Evolutionary conservation across 2,329 filamentous ascomycete species (phyloP).

Genomic region (Thermoascus crustaceus): DNA sequence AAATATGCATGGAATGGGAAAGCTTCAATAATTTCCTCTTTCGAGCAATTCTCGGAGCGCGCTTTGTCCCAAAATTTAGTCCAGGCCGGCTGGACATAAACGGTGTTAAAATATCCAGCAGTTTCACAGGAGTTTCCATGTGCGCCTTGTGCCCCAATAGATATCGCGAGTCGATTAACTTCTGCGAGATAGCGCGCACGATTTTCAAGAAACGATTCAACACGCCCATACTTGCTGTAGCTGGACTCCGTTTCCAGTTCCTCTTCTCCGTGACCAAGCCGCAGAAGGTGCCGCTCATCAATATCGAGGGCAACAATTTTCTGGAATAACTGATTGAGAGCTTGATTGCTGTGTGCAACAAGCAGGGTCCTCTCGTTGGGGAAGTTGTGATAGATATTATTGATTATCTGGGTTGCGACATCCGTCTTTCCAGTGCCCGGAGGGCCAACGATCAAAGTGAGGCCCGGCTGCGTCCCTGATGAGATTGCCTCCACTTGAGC

Average conservation of each 20-base stretch:
- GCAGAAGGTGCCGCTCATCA: slow-evolving; percentile 84
- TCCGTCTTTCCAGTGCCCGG: slow-evolving; percentile 99
- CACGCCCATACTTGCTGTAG: slow-evolving; percentile 89
- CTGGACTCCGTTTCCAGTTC: slow-evolving; percentile 77
- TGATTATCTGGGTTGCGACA: slow-evolving; percentile 96
- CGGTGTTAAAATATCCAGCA: slow-evolving; percentile 89
- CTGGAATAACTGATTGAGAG: slow-evolving; percentile 91
- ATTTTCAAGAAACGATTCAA: slow-evolving; percentile 91
- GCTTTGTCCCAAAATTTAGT: slow-evolving; percentile 66
- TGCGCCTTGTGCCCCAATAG: slow-evolving; percentile 81
- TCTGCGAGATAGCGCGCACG: slow-evolving; percentile 69
- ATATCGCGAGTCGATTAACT: slow-evolving; percentile 76
- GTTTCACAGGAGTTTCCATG: slow-evolving; percentile 95
- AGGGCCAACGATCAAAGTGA: slow-evolving; percentile 89
- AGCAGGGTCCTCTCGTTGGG: slow-evolving; percentile 84
- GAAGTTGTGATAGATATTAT: slow-evolving; percentile 98
- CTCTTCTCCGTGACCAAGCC: slow-evolving; percentile 90
- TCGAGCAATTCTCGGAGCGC: slow-evolving; percentile 48
- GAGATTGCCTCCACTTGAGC: slow-evolving; percentile 87
- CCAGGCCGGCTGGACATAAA: slow-evolving; percentile 86
- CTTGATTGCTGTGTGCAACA: slow-evolving; percentile 95
- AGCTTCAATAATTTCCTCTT: slow-evolving; percentile 56
- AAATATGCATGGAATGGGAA: slow-evolving; percentile 92
- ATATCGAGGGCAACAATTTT: slow-evolving; percentile 97
- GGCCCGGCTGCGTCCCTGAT: slow-evolving; percentile 85